These are phyloP conservation scores for Prunus padus DNA, from an alignment of 306 rosid species.

Conservation along the genomic window DNA sequence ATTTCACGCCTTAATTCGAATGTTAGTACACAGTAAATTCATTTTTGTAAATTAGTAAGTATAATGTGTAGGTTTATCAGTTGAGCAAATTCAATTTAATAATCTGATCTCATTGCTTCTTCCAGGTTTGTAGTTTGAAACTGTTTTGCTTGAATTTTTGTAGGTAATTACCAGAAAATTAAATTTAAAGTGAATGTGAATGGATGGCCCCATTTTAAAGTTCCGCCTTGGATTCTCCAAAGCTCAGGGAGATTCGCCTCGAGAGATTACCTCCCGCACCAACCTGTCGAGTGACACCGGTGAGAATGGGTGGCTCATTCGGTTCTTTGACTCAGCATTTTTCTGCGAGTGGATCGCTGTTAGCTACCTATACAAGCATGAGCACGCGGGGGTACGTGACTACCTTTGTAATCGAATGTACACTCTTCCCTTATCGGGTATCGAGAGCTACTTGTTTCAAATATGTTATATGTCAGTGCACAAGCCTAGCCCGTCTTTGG, in stretches of 20 bases:
- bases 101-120: neutral
- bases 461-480: slow-evolving; percentile 95
- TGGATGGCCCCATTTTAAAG: slow-evolving; percentile 3
- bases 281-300: slow-evolving; percentile 59
- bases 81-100: neutral
- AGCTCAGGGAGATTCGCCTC: slow-evolving; percentile 50
- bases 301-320: slow-evolving; percentile 97
- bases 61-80: neutral
- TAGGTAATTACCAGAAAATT: neutral
- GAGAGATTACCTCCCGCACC: slow-evolving; percentile 70
- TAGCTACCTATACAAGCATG: slow-evolving; percentile 95
- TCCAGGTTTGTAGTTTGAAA: neutral
- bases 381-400: slow-evolving; percentile 87
- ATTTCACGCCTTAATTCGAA: neutral
- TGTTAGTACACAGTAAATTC: neutral
- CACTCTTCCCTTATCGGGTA: slow-evolving; percentile 83
- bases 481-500: slow-evolving; percentile 92
- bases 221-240: slow-evolving; percentile 1
- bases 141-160: neutral
- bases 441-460: slow-evolving; percentile 95
- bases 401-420: slow-evolving; percentile 96
- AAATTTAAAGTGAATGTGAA: neutral
- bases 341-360: slow-evolving; percentile 99
- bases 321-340: slow-evolving; percentile 94
- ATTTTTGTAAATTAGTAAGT: neutral